Evolutionary conservation across 2,329 filamentous ascomycete genomes (phyloP).

Genomic region (Graphilbum ipis-grandicollis): DNA sequence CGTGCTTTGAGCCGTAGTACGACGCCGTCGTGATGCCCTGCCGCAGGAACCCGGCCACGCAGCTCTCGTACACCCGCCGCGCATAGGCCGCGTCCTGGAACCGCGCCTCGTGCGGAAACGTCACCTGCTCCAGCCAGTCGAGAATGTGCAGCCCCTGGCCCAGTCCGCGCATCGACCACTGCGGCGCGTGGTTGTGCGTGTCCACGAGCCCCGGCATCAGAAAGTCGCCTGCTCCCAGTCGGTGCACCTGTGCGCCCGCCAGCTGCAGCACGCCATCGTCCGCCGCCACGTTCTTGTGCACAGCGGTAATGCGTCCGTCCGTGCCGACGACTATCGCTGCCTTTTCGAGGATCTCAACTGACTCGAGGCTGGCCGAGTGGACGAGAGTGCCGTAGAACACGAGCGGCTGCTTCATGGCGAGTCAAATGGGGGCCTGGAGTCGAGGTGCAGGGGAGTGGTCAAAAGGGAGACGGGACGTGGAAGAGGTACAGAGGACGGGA

Average conservation of each 20-base stretch:
- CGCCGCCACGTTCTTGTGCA: neutral
- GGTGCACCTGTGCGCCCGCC: conserved; percentile 10
- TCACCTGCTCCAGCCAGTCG: conserved; percentile 47
- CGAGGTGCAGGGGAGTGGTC: no score
- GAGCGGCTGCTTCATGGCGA: no score
- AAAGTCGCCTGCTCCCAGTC: conserved; percentile 26
- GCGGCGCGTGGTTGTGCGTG: conserved; percentile 51
- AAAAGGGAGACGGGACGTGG: no score
- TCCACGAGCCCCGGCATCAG: conserved; percentile 45
- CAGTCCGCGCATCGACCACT: conserved; percentile 30
- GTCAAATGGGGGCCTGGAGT: no score
- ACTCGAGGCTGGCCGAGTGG: neutral
- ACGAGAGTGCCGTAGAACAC: conserved; percentile 2
- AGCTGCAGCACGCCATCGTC: neutral
- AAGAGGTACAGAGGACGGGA: conserved; percentile 43
- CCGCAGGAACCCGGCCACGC: conserved; percentile 38
- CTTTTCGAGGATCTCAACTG: neutral
- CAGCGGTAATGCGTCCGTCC: neutral
- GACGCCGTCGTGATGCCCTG: conserved; percentile 46
- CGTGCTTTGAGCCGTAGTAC: conserved; percentile 41
- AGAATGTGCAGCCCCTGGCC: conserved; percentile 35
- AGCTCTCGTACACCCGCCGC: conserved; percentile 27
- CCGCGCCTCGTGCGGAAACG: conserved; percentile 45
- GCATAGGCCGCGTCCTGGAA: conserved; percentile 39
- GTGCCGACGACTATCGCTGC: neutral